These are phyloP conservation scores for Clonostachys rhizophaga DNA, from an alignment of 2,329 filamentous ascomycete genomes.

Conservation along the genomic window DNA sequence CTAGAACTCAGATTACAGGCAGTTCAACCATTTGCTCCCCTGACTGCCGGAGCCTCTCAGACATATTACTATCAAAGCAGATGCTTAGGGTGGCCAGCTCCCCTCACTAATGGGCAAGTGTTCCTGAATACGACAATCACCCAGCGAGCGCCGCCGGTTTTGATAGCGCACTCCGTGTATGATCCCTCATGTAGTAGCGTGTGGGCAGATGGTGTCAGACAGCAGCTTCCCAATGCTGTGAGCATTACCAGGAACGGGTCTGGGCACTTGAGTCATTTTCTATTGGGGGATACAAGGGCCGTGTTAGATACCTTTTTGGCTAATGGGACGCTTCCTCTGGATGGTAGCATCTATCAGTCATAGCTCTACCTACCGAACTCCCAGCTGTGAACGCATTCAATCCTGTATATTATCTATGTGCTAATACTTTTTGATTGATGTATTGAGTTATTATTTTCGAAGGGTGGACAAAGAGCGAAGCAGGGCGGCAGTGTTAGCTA, in stretches of 20 bases:
- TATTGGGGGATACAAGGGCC: conserved; percentile 10
- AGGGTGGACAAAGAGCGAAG: too few species aligned
- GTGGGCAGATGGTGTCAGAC: conserved; percentile 10
- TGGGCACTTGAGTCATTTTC: conserved; percentile 13
- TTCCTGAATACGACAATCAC: conserved; percentile 1
- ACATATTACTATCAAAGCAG: conserved; percentile 7
- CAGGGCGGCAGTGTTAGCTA: too few species aligned
- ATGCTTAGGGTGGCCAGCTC: conserved; percentile 13
- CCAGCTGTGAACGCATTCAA: too few species aligned
- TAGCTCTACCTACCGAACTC: not conserved
- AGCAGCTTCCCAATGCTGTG: conserved; percentile 10
- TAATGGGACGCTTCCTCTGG: conserved; percentile 10
- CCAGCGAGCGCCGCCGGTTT: conserved; percentile 6
- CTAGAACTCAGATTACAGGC: conserved; percentile 6
- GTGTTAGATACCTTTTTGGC: conserved; percentile 11
- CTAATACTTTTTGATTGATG: too few species aligned
- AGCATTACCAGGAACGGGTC: conserved; percentile 13
- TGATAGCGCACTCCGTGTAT: conserved; percentile 9
- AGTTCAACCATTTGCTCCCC: conserved; percentile 6
- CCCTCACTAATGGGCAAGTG: conserved; percentile 7
- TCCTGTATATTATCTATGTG: too few species aligned
- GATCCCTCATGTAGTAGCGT: conserved; percentile 11
- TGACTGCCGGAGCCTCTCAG: conserved; percentile 8
- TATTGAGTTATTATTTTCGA: too few species aligned
- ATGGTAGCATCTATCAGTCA: conserved; percentile 10